A percentile compares a stretch with the other conserved stretches of the same genome.
These are phyloP conservation scores for Ophiostoma novo-ulmi DNA, from an alignment of 2,329 filamentous ascomycete genomes.

Conservation along the genomic window DNA sequence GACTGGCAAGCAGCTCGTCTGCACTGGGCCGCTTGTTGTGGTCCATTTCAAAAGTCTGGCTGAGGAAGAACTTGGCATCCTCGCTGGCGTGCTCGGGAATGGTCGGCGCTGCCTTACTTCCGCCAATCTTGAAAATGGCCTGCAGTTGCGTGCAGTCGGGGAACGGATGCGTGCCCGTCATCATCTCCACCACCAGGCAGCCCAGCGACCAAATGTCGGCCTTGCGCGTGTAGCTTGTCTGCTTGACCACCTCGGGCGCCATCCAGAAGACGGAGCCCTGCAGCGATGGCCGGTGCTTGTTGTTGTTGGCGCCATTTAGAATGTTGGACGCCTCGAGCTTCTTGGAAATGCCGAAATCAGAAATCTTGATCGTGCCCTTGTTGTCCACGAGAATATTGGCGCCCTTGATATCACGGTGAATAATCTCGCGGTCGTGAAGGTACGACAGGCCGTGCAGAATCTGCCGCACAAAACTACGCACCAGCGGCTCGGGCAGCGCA, in stretches of 20 bases:
- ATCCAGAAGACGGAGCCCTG: conserved; percentile 99
- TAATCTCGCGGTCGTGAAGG: conserved; percentile 89
- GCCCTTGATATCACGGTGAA: conserved; percentile 97
- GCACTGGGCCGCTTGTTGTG: conserved; percentile 88
- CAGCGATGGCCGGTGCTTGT: conserved; percentile 68
- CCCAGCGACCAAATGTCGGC: conserved; percentile 98
- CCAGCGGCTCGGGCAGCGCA: conserved; percentile 84
- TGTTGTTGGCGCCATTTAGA: conserved; percentile 62
- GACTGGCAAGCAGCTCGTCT: conserved; percentile 79
- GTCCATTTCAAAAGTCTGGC: conserved; percentile 90
- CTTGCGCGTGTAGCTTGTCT: conserved; percentile 96
- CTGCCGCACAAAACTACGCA: conserved; percentile 93
- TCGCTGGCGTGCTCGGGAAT: conserved; percentile 81
- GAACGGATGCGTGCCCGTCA: conserved; percentile 93
- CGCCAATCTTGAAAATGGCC: conserved; percentile 97
- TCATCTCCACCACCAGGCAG: conserved; percentile 97
- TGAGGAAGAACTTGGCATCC: conserved; percentile 78
- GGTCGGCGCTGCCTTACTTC: conserved; percentile 77
- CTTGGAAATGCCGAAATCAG: conserved; percentile 97
- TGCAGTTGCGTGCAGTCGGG: conserved; percentile 95
- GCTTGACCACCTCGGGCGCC: conserved; percentile 96
- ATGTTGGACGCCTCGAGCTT: conserved; percentile 90
- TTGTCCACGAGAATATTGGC: conserved; percentile 98
- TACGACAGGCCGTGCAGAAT: conserved; percentile 91
- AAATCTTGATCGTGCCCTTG: conserved; percentile 98